phyloP scores from a whole-genome alignment of 345 rosid genomes.

The Chamaenerion angustifolium region DNA sequence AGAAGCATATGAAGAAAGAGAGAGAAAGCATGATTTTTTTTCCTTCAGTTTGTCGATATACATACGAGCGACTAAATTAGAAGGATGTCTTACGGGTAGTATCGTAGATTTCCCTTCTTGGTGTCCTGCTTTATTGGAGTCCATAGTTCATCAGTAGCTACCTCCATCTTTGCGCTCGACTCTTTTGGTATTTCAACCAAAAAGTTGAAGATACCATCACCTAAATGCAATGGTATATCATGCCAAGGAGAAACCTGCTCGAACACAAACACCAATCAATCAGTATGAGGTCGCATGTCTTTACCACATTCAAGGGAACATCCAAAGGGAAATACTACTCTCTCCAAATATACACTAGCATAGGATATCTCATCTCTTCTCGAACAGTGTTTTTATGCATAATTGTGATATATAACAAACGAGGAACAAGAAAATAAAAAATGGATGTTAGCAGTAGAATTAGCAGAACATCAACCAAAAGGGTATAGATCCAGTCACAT shows the following conservation, averaged over 20 bases:
- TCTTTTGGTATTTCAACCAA: conserved; percentile 87
- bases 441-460: neutral
- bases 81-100: conserved; percentile 43
- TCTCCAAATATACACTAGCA: too few species aligned
- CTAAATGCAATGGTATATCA: conserved; percentile 71
- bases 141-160: conserved; percentile 79
- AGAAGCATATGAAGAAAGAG: neutral
- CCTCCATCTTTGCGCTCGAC: conserved; percentile 94
- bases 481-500: too few species aligned
- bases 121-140: conserved; percentile 94
- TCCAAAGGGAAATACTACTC: too few species aligned
- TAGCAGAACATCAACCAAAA: too few species aligned
- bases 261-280: neutral
- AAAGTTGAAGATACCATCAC: conserved; percentile 72
- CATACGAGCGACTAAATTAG: too few species aligned
- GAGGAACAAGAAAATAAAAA: neutral
- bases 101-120: conserved; percentile 59
- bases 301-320: too few species aligned
- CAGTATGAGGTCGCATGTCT: too few species aligned
- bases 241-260: conserved; percentile 92
- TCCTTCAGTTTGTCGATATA: too few species aligned
- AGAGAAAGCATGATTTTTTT: too few species aligned
- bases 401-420: too few species aligned
- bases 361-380: too few species aligned
- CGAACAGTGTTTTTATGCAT: too few species aligned